Evolutionary conservation across 495 filamentous ascomycete genomes (phyloP).

Genomic region (Massariosphaeria phaeospora): DNA sequence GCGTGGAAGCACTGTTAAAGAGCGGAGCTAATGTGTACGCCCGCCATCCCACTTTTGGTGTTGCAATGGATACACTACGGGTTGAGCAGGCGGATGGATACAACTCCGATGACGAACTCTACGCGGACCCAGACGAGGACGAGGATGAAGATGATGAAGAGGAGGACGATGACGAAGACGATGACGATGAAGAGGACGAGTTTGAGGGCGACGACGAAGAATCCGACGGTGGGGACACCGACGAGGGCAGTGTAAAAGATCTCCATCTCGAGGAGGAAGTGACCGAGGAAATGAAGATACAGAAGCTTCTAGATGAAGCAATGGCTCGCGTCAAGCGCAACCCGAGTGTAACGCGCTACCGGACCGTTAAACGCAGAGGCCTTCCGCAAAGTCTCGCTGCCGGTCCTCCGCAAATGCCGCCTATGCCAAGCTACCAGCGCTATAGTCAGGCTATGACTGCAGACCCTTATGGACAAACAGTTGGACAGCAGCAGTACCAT

Average conservation of each 20-base stretch:
- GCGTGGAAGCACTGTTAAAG: constrained; percentile 19
- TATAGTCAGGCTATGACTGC: not conserved
- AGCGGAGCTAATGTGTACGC: constrained; percentile 16
- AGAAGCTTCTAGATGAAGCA: constrained; percentile 23
- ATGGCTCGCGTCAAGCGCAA: constrained; percentile 22
- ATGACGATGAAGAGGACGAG: constrained; percentile 5
- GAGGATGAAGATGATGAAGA: constrained; percentile 12
- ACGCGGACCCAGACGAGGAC: constrained; percentile 8
- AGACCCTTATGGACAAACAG: not conserved
- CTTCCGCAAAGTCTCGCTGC: not conserved
- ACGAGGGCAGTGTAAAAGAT: constrained; percentile 15
- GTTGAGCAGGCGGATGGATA: constrained; percentile 2
- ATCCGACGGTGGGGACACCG: not conserved
- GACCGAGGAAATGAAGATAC: constrained; percentile 19
- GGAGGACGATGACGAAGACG: constrained; percentile 11
- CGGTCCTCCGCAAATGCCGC: not conserved
- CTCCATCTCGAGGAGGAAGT: constrained; percentile 18
- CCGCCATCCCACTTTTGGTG: constrained; percentile 12
- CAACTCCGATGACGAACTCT: constrained; percentile 19
- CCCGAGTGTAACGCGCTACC: constrained; percentile 18
- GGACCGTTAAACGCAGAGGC: constrained; percentile 5
- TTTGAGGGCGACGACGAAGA: constrained; percentile 1
- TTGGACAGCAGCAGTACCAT: not conserved
- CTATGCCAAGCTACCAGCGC: not conserved
- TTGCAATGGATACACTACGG: constrained; percentile 7